A percentile compares a stretch with the other conserved stretches of the same genome.
phyloP scores from a whole-genome alignment of 1,284 basidiomycete genomes.

The Marasmius sp. region DNA sequence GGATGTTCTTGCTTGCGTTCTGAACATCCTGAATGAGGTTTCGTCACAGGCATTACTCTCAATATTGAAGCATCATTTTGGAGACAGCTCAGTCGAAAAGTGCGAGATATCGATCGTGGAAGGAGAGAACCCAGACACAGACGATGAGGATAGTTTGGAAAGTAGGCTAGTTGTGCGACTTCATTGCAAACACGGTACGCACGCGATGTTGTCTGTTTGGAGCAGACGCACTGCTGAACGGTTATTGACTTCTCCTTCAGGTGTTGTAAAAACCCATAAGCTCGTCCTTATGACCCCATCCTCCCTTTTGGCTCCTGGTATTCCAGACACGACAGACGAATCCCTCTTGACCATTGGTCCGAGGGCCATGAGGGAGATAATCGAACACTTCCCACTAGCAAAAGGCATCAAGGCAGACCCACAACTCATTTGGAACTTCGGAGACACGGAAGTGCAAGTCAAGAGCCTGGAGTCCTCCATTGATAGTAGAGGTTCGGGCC shows the following conservation, averaged over 20 bases:
- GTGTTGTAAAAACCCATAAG: slow-evolving; percentile 77
- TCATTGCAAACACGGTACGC: slow-evolving; percentile 77
- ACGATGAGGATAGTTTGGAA: slow-evolving; percentile 57
- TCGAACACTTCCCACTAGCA: slow-evolving; percentile 74
- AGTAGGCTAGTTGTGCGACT: slow-evolving; percentile 69
- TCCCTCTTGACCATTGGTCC: slow-evolving; percentile 72
- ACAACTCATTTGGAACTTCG: slow-evolving; percentile 76
- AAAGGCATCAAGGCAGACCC: slow-evolving; percentile 67
- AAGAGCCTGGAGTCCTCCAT: slow-evolving; percentile 66
- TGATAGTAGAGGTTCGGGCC: slow-evolving; percentile 56
- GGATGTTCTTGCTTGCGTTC: neutral
- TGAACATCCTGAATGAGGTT: slow-evolving; percentile 1
- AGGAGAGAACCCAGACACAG: slow-evolving; percentile 35
- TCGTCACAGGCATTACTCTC: slow-evolving; percentile 60
- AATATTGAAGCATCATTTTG: slow-evolving; percentile 67
- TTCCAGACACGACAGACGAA: slow-evolving; percentile 52
- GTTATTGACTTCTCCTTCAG: slow-evolving; percentile 34
- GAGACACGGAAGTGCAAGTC: slow-evolving; percentile 61
- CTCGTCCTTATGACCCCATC: slow-evolving; percentile 58
- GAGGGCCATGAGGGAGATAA: slow-evolving; percentile 66
- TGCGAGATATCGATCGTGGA: slow-evolving; percentile 73
- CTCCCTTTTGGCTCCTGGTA: slow-evolving; percentile 59
- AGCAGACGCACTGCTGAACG: slow-evolving; percentile 5
- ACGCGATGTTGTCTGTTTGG: neutral
- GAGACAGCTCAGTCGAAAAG: slow-evolving; percentile 72